A percentile compares a stretch with the other conserved stretches of the same genome.
Conservation (phyloP, 1,284 basidiomycete species). For the Marasmius sp. region DNA sequence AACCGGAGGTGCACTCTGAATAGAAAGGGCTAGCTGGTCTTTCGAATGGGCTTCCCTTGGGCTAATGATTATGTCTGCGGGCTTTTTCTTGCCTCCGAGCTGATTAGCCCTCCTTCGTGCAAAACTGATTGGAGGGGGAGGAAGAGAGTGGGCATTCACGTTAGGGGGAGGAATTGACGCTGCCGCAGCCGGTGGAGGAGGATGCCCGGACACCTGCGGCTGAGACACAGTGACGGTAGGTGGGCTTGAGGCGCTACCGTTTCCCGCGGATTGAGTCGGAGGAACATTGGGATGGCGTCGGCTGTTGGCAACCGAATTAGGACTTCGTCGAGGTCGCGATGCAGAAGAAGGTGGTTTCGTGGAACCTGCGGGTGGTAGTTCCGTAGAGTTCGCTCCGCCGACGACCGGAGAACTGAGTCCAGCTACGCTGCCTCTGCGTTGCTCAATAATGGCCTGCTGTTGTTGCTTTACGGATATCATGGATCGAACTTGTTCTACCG, state of each 20-base stretch:
- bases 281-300: slow-evolving; percentile 22
- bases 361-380: slow-evolving; percentile 20
- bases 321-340: slow-evolving; percentile 36
- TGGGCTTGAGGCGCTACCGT: slow-evolving; percentile 30
- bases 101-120: slow-evolving; percentile 66
- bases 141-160: slow-evolving; percentile 41
- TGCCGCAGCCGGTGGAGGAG: slow-evolving; percentile 21
- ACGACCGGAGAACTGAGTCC: slow-evolving; percentile 32
- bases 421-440: slow-evolving; percentile 58
- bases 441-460: slow-evolving; percentile 69
- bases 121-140: slow-evolving; percentile 73
- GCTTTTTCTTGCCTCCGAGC: slow-evolving; percentile 61
- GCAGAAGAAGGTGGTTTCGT: slow-evolving; percentile 17
- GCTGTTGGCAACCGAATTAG: slow-evolving; percentile 28
- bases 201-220: background rate
- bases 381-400: slow-evolving; percentile 20
- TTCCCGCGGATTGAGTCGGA: slow-evolving; percentile 15
- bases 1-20: slow-evolving; percentile 73
- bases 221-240: slow-evolving; percentile 12
- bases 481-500: slow-evolving; percentile 62
- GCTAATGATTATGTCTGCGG: slow-evolving; percentile 75
- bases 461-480: slow-evolving; percentile 65
- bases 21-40: slow-evolving; percentile 59
- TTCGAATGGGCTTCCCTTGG: slow-evolving; percentile 56
- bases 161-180: slow-evolving; percentile 14